Base-by-base conservation (phyloP, 345 rosid species). In the Cardamine chenopodiifolia region DNA sequence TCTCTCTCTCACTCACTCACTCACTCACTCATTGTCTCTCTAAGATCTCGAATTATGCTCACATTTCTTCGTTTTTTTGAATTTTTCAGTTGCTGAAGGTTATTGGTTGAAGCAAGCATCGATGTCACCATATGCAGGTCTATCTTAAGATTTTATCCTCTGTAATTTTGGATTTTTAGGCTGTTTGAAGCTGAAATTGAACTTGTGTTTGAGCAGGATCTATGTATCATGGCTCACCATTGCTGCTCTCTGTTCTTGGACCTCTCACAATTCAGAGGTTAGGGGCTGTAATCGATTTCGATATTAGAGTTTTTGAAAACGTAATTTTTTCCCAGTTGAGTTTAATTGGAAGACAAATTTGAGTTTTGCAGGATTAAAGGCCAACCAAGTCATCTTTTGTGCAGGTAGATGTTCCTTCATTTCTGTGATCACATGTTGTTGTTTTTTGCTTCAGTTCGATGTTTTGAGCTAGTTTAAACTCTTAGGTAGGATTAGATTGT, bases 191-290 rank as follows among this genome's bases (percentile, higher is more conserved):
- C 18, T 69, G 60, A 56, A 34, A 6, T 25, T 37, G 8, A 14
- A 58, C 67, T 23, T 66, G 13, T 37, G 45, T 23, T 49, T 69
- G 64, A 7, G 70, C 76, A 95, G 99, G 99, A 82, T 92, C 97
- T 55, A 95, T 95, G 96, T 92, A 90, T 80, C 99, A 92, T 68
- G 97, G 94, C 72, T 92, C 99, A 8, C 97, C 99, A 28, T 80
- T 92, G 82, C 77, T 95, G 40, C 89, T 90, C 75, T 85, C 89
- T 1, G 47, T 92, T 70, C 83, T 95, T 8, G 99, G 99, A 37
- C 97, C 96, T 42, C 91, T 92, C 31, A 80, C 92, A 13, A 86
- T 83, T 74, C 83, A 80, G 68, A 88, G 97, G 99, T 90, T 48
- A 61, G n/a, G 39, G 8, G 0, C 1, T 62, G 5, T 28, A 29